These are phyloP conservation scores for Gracilaria gracilis DNA, from an alignment of 23 red algal species.

Conservation along the genomic window DNA sequence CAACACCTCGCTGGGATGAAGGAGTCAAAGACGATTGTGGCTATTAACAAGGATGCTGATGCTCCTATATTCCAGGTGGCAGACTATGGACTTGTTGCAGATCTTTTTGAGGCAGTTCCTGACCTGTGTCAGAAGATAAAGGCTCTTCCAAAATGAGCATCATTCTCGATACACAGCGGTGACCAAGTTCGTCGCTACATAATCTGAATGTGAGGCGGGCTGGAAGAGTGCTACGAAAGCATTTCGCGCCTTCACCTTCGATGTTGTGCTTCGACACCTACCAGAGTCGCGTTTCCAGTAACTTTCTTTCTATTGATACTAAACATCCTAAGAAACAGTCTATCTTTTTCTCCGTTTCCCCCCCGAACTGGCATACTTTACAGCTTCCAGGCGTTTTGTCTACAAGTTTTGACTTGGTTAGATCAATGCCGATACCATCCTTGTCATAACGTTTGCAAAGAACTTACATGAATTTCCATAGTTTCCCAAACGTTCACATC, in stretches of 20 bases:
- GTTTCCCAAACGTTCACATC: constrained; percentile 30
- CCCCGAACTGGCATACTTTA: constrained; percentile 24
- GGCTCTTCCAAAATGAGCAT: constrained; percentile 49
- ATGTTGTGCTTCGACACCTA: neutral
- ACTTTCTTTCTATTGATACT: neutral
- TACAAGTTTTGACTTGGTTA: neutral
- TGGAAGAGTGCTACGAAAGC: neutral
- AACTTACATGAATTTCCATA: constrained; percentile 30
- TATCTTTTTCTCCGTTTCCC: constrained; percentile 26
- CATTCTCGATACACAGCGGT: neutral
- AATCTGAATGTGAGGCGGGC: neutral
- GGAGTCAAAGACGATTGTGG: constrained; percentile 94
- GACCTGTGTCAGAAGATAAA: constrained; percentile 72
- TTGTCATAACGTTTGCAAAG: neutral
- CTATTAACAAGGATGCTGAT: constrained; percentile 98
- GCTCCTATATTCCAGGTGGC: constrained; percentile 96
- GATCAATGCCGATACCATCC: neutral
- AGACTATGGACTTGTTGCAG: constrained; percentile 95
- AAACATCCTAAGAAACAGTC: neutral
- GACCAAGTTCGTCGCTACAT: neutral
- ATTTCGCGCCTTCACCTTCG: neutral
- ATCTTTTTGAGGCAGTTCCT: constrained; percentile 96
- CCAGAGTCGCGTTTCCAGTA: neutral
- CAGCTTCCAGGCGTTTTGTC: constrained; percentile 9
- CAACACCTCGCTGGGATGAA: constrained; percentile 99